phyloP scores from a whole-genome alignment of 1,284 basidiomycete genomes.

The Ceratorhiza oryzae-sativae region DNA sequence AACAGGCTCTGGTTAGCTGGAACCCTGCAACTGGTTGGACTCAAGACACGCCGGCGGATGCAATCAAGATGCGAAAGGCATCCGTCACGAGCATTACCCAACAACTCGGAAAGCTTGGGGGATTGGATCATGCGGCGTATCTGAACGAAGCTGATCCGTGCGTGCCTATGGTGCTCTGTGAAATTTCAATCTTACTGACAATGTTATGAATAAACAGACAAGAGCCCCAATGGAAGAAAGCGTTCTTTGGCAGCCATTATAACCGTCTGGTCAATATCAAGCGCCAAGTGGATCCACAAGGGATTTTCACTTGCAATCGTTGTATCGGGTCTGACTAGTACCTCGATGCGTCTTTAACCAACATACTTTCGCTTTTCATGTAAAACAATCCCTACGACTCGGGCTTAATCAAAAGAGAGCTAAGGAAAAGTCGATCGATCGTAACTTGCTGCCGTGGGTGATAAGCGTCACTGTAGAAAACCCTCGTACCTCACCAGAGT shows the following conservation, averaged over 20 bases:
- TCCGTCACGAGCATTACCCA: slow-evolving; percentile 48
- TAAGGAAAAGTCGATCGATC: no score
- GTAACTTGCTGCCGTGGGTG: no score
- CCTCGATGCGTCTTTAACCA: no score
- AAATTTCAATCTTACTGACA: no score
- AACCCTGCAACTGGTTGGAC: slow-evolving; percentile 48
- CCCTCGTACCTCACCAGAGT: no score
- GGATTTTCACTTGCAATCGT: slow-evolving; percentile 19
- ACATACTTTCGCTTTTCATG: no score
- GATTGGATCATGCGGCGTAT: slow-evolving; percentile 51
- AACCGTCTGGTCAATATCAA: slow-evolving; percentile 10
- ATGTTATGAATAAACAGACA: background rate
- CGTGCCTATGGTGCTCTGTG: background rate
- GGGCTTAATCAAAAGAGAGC: no score
- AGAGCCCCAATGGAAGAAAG: slow-evolving; percentile 19
- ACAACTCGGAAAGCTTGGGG: slow-evolving; percentile 45
- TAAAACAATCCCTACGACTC: no score
- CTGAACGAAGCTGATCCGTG: slow-evolving; percentile 56
- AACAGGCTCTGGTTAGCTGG: slow-evolving; percentile 49
- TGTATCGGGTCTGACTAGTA: slow-evolving; percentile 20
- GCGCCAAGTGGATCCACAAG: slow-evolving; percentile 9
- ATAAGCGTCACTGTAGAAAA: no score
- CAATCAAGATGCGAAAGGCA: slow-evolving; percentile 48
- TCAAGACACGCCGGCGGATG: slow-evolving; percentile 47
- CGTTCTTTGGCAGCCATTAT: slow-evolving; percentile 18